These are phyloP conservation scores for Anisodus acutangulus DNA, from an alignment of 257 asterid genomes.

Conservation along the genomic window DNA sequence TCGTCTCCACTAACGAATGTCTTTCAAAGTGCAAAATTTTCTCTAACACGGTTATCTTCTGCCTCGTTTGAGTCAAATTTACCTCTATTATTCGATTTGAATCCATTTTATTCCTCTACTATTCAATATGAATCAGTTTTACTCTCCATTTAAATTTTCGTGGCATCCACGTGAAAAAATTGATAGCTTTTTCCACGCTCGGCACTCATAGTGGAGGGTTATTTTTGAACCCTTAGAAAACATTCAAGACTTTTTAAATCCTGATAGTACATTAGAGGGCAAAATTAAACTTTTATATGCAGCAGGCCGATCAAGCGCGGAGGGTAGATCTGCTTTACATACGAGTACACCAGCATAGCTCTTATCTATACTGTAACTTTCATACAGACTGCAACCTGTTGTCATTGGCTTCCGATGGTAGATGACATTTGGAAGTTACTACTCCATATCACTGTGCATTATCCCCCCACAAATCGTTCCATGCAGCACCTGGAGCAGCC, in stretches of 20 bases:
- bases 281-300: background rate
- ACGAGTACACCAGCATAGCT: conserved; percentile 16
- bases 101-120: background rate
- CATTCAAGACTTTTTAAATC: no score
- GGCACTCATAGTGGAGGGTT: no score
- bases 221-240: no score
- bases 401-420: conserved; percentile 8
- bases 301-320: background rate
- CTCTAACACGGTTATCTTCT: background rate
- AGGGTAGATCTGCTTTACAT: background rate
- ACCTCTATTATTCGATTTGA: background rate
- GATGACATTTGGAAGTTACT: background rate
- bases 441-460: conserved; percentile 30
- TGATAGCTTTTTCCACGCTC: background rate
- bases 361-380: background rate
- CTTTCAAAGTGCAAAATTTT: background rate
- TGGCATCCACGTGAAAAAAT: background rate
- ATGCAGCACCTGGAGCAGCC: conserved; percentile 68
- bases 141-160: background rate
- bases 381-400: conserved; percentile 9
- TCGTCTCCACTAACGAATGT: background rate
- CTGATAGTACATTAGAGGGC: no score
- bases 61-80: background rate
- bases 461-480: conserved; percentile 84
- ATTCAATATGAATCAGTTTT: background rate